Evolutionary conservation across 2,329 filamentous ascomycete species (phyloP), one percentile per base, ranked within the genome.

Genomic region (Scedosporium aurantiacum): DNA sequence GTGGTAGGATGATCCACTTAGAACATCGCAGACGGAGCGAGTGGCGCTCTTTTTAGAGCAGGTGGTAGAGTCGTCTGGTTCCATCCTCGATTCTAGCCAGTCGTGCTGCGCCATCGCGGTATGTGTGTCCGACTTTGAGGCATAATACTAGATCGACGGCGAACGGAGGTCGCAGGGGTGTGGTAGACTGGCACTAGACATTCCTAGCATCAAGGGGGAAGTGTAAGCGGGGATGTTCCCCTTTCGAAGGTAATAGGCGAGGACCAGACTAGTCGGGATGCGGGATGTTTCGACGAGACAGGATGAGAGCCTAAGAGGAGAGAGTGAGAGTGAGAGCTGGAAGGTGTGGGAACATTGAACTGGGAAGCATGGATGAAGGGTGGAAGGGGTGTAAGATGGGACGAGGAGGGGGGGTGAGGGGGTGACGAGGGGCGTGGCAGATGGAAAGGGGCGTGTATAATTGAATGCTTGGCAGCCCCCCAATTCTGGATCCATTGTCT

Each of bases 261-360:
- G 50, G 23, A 54, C 50, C 21, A 47, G 43, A 21, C 43, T 47
- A 47, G 32, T 37, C 32, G n/a, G 43, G 43, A 73, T 74, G 73
- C 72, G 71, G 69, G 65, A 63, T 62, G 68, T 70, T 68, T 70
- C 68, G 70, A 72, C 69, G 67, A 64, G 69, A 68, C 66, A 63
- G 65, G 63, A 40, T 58, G 63, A 63, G 63, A 50, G 37, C n/a
- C n/a, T n/a, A n/a, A n/a, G 55, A 65, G 64, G 61, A 58, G 56
- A 60, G 27, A 56, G 60, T 28, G 23, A 1, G 32, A 37, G 32
- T 37, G 32, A 37, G 32, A 37, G 32, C 32, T 37, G 32, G 32
- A 37, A 37, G 32, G 32, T 37, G 32, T 37, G 32, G 32, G 32
- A 37, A 37, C 32, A n/a, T n/a, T n/a, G 32, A 37, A 37, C 32